Evolutionary conservation across 768 basidiomycete species (phyloP).

Genomic region (Panaeolus cyanescens): DNA sequence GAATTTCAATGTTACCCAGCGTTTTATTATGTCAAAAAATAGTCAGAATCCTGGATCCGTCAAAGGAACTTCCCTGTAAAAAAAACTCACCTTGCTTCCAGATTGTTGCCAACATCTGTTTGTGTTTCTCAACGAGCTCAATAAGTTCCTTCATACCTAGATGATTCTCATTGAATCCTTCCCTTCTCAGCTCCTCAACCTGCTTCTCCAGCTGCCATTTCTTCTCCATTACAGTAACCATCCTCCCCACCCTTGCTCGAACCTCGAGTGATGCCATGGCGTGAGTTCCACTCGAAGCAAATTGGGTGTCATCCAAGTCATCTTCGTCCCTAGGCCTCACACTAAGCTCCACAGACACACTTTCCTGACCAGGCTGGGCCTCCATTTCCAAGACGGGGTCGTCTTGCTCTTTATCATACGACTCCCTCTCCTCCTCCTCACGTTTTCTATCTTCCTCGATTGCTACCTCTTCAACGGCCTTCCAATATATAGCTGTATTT

Average conservation of each 20-base stretch:
- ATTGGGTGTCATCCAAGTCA: constrained; percentile 5
- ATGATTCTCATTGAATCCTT: neutral
- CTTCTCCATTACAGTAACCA: constrained; percentile 12
- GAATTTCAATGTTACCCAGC: too few species aligned
- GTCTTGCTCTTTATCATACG: neutral
- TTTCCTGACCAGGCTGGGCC: neutral
- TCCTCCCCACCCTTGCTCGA: constrained; percentile 14
- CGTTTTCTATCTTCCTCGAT: too few species aligned
- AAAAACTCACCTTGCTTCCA: constrained; percentile 19
- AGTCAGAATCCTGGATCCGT: neutral
- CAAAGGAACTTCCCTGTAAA: neutral
- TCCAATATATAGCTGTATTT: too few species aligned
- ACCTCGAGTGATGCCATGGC: neutral
- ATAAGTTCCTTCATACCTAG: constrained; percentile 1
- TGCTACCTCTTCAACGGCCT: too few species aligned
- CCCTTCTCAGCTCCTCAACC: constrained; percentile 5
- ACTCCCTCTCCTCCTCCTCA: constrained; percentile 10
- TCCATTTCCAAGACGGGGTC: constrained; percentile 4
- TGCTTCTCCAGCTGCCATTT: constrained; percentile 14
- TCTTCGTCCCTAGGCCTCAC: constrained; percentile 10
- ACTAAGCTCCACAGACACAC: neutral
- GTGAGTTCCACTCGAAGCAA: neutral
- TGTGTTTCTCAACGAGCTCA: constrained; percentile 13
- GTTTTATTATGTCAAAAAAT: too few species aligned
- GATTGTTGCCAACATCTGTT: constrained; percentile 24